A percentile compares a stretch with the other conserved stretches of the same genome.
These are phyloP conservation scores for Paraleonurus japonicus DNA, from an alignment of 257 asterid genomes.

Conservation along the genomic window DNA sequence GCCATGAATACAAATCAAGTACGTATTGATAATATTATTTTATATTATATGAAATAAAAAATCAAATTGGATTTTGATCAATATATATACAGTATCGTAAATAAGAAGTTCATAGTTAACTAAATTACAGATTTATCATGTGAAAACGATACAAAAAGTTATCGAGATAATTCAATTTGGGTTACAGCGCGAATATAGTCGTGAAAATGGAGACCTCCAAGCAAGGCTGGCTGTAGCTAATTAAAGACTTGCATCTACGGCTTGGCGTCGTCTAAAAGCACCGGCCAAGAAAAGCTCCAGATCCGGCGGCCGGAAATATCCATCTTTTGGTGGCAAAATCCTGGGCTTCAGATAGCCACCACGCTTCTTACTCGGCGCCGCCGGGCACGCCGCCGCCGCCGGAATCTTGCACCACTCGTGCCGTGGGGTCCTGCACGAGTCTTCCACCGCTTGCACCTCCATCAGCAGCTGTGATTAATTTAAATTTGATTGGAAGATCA, in stretches of 20 bases:
- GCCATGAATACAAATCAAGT: too few relatives aligned
- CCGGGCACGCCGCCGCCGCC: constrained; percentile 16
- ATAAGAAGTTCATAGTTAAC: too few relatives aligned
- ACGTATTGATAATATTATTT: too few relatives aligned
- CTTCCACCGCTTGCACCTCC: constrained; percentile 18
- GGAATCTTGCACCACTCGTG: constrained; percentile 23
- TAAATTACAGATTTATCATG: background rate
- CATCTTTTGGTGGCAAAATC: constrained; percentile 17
- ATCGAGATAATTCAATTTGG: too few relatives aligned
- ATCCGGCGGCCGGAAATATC: constrained; percentile 25
- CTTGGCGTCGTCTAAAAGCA: background rate
- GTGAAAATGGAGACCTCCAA: background rate
- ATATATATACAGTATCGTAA: too few relatives aligned
- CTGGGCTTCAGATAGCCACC: background rate
- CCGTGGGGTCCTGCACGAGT: constrained; percentile 25
- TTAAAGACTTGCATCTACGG: background rate
- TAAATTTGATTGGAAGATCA: background rate
- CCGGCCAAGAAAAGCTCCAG: constrained; percentile 26
- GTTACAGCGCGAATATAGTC: too few relatives aligned
- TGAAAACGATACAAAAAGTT: background rate
- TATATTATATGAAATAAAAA: too few relatives aligned
- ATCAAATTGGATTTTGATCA: too few relatives aligned
- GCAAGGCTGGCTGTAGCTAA: background rate
- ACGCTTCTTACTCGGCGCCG: constrained; percentile 27
- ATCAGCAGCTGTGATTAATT: background rate